Evolutionary conservation across 441 rosid genomes (phyloP).

Genomic region (Erodium trifolium): DNA sequence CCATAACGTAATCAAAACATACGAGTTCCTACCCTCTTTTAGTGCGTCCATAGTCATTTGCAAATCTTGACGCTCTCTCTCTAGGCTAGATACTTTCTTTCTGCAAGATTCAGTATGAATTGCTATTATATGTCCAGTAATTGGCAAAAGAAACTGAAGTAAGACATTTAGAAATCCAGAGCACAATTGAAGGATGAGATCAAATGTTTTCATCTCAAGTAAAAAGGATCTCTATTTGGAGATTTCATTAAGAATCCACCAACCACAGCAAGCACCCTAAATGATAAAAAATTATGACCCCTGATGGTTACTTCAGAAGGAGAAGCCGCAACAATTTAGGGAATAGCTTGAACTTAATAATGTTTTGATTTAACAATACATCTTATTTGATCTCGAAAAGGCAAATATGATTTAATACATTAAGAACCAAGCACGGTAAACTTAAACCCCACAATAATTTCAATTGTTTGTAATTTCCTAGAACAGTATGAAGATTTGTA

Average conservation of each 20-base stretch:
- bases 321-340: too few relatives aligned
- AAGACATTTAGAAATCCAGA: constrained; percentile 11
- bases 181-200: background rate
- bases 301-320: too few relatives aligned
- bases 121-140: constrained; percentile 6
- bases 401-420: too few relatives aligned
- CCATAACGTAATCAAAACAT: background rate
- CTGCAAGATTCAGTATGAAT: constrained; percentile 35
- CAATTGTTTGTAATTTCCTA: too few relatives aligned
- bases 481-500: too few relatives aligned
- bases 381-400: too few relatives aligned
- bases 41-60: constrained; percentile 78
- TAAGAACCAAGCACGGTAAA: too few relatives aligned
- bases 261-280: constrained; percentile 1
- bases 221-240: background rate
- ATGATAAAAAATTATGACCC: background rate
- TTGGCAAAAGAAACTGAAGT: constrained; percentile 5
- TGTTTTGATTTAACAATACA: too few relatives aligned
- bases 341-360: too few relatives aligned
- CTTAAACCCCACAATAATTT: too few relatives aligned
- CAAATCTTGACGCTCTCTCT: constrained; percentile 83
- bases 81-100: constrained; percentile 76
- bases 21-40: constrained; percentile 59
- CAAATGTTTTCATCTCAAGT: background rate
- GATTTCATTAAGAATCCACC: background rate